A percentile compares a stretch with the other conserved stretches of the same genome.
These are phyloP conservation scores for Raffaelea albimanens DNA, from an alignment of 2,329 filamentous ascomycete species.

Conservation along the genomic window DNA sequence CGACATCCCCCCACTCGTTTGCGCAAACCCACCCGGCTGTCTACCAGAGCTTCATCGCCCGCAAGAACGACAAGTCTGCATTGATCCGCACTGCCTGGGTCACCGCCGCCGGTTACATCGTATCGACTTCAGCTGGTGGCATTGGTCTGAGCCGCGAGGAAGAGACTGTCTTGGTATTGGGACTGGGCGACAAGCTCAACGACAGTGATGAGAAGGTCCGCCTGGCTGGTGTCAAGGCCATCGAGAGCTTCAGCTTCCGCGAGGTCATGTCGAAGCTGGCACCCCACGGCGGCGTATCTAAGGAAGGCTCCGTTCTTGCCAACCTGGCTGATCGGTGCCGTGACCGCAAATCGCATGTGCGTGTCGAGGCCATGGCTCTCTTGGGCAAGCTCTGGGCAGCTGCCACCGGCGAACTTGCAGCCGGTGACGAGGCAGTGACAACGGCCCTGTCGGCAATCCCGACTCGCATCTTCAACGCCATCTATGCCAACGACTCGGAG, in stretches of 20 bases:
- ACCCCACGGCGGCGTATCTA: conserved; percentile 61
- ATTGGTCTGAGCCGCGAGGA: conserved; percentile 81
- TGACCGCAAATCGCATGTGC: conserved; percentile 72
- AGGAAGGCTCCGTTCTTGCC: conserved; percentile 67
- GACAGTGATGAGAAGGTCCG: conserved; percentile 90
- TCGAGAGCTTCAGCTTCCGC: conserved; percentile 71
- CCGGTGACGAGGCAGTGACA: conserved; percentile 67
- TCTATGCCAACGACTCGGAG: conserved; percentile 82
- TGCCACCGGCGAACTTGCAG: conserved; percentile 74
- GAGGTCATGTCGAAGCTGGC: conserved; percentile 78
- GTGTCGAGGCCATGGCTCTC: conserved; percentile 77
- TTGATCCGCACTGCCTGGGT: conserved; percentile 81
- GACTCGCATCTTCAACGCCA: conserved; percentile 74
- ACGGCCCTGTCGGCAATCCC: conserved; percentile 74
- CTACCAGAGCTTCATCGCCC: conserved; percentile 76
- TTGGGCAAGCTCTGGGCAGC: conserved; percentile 90
- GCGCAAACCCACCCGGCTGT: conserved; percentile 68
- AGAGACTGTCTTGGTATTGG: conserved; percentile 63
- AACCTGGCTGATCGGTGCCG: conserved; percentile 81
- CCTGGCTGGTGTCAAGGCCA: conserved; percentile 74
- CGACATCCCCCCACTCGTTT: conserved; percentile 82
- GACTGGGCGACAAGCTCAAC: conserved; percentile 69
- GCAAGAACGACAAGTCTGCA: conserved; percentile 77
- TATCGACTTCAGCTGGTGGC: conserved; percentile 84
- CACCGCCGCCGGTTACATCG: conserved; percentile 71